Evolutionary conservation across 2,329 filamentous ascomycete species (phyloP), one percentile per base, ranked within the genome.

Genomic region (Cladosporium velox): DNA sequence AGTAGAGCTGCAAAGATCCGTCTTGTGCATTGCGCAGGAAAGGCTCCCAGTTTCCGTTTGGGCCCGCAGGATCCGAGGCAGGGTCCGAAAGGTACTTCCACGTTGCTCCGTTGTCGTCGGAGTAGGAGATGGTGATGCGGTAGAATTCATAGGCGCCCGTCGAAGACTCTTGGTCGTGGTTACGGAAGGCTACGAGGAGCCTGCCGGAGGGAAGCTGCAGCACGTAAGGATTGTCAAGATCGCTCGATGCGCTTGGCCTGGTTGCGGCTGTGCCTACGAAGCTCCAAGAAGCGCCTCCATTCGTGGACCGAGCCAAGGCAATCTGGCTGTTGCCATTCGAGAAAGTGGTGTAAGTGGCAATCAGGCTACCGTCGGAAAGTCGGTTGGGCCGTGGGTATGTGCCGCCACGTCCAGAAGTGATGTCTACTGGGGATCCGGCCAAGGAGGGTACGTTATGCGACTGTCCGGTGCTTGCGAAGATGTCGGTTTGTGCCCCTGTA

Each of bases 11-110:
- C 28, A 83, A 65, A 3, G 74, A 73, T 0, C 79, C 79, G 63
- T 81, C 77, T 1, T 68, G 7, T 0, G 77, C 77, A 2, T 78
- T 68, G 5, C 81, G 74, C 24, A 84, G 60, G 67, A 82, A 82
- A 0, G 82, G 82, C 66, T 84, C 81, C 81, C 81, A 84, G 4
- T 78, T 72, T 2, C 81, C 81, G 35, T 79, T 79, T 10, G 58
- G 38, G 10, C 41, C 58, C 26, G 58, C 35, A 7, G 58, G 41
- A 15, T 67, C 55, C 2, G 61, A 58, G 5, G 71, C 72, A 6
- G 75, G 71, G 0, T 70, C 72, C 30, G 66, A 71, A 2, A 77
- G 74, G 66, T 76, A 82, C 14, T 66, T 66, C 73, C 78, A 83
- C 0, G 68, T 76, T 28, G 38, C 64, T 30, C 81, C 82, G n/a